phyloP scores from a whole-genome alignment of 169 alveolate species.

The Besnoitia besnoiti region DNA sequence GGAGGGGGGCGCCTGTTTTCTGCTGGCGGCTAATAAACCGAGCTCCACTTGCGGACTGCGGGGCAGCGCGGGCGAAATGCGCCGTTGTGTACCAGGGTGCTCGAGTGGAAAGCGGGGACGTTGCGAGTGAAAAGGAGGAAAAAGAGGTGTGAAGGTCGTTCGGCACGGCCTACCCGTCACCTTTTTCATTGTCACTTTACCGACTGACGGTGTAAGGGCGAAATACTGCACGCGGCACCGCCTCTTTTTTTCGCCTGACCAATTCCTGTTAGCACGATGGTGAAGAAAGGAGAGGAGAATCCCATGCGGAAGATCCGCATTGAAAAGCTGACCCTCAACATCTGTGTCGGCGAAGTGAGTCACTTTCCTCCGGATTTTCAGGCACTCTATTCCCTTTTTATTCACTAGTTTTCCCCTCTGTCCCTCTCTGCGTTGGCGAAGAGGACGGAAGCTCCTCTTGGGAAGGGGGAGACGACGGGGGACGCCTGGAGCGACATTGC shows the following conservation, averaged over 20 bases:
- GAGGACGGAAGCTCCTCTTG: not conserved
- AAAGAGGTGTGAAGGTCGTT: not conserved
- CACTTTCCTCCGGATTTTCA: not conserved
- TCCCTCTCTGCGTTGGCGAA: slow-evolving; percentile 30
- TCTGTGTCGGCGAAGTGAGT: slow-evolving; percentile 98
- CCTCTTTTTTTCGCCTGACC: not conserved
- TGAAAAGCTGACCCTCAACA: slow-evolving; percentile 97
- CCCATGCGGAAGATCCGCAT: slow-evolving; percentile 99
- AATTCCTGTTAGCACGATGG: slow-evolving; percentile 46
- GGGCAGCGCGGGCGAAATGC: not conserved
- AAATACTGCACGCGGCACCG: not conserved
- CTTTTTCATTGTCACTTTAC: not conserved
- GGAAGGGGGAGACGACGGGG: not conserved
- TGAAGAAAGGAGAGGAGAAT: slow-evolving; percentile 78
- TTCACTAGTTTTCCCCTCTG: not conserved
- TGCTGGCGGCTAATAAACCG: not conserved
- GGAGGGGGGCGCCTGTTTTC: not conserved
- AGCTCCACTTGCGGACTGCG: not conserved
- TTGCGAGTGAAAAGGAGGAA: not conserved
- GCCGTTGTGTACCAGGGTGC: not conserved
- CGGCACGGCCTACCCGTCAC: not conserved
- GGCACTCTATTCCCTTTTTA: not conserved
- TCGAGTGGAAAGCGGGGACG: slow-evolving; percentile 12
- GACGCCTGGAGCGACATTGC: not conserved
- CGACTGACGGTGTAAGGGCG: slow-evolving; percentile 1